phyloP scores from a whole-genome alignment of 257 asterid genomes.

The Eucommia ulmoides region DNA sequence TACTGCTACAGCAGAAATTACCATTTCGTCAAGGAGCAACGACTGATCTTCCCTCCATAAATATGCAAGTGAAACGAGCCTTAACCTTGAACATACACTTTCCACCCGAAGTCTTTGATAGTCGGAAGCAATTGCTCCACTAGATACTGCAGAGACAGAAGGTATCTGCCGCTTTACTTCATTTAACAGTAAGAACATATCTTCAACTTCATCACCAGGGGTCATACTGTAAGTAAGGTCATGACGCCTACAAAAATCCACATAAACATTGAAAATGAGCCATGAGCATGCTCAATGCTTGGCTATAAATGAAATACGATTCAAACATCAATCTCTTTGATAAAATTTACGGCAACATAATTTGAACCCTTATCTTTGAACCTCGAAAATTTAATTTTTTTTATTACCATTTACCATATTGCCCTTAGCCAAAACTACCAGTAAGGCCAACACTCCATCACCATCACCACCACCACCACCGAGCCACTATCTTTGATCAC shows the following conservation, averaged over 20 bases:
- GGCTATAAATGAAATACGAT: no score
- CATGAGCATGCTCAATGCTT: no score
- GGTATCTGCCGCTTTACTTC: constrained; percentile 84
- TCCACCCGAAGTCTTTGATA: constrained; percentile 94
- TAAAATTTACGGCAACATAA: no score
- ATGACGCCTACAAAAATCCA: constrained; percentile 42
- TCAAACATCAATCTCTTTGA: no score
- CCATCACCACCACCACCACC: no score
- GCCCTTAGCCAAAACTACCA: no score
- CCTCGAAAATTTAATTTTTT: no score
- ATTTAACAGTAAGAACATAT: constrained; percentile 68
- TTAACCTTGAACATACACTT: constrained; percentile 87
- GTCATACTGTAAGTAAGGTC: constrained; percentile 76
- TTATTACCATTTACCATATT: no score
- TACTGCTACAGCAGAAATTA: constrained; percentile 17
- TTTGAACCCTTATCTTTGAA: no score
- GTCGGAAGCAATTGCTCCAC: constrained; percentile 98
- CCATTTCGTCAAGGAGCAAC: constrained; percentile 77
- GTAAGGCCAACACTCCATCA: no score
- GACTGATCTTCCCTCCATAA: constrained; percentile 96
- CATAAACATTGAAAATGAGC: constrained; percentile 11
- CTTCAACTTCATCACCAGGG: constrained; percentile 99
- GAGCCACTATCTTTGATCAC: no score
- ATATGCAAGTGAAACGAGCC: constrained; percentile 85
- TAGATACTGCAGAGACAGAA: constrained; percentile 70